Percentiles rank a stretch among this genome's conserved stretches.
Evolutionary conservation across 805 yeast genomes (phyloP).

Genomic region (Candida corydali): DNA sequence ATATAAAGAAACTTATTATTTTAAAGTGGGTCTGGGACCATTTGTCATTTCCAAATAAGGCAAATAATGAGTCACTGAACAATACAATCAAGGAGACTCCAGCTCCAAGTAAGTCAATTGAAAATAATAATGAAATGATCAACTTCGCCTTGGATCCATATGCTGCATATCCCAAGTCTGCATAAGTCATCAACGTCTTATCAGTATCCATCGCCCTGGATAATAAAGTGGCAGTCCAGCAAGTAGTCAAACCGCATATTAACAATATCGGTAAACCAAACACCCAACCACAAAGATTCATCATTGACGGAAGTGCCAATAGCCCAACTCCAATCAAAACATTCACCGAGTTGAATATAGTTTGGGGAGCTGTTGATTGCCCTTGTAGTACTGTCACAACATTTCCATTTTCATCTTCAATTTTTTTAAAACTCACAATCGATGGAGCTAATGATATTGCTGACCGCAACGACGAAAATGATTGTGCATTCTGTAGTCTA

Average conservation of each 20-base stretch:
- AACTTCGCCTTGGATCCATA: conserved; percentile 76
- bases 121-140: conserved; percentile 67
- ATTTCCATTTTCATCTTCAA: conserved; percentile 70
- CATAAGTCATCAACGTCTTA: conserved; percentile 77
- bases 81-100: conserved; percentile 79
- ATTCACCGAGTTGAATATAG: conserved; percentile 71
- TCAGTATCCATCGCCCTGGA: conserved; percentile 78
- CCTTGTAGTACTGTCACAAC: conserved; percentile 71
- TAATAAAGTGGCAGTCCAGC: conserved; percentile 70
- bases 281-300: conserved; percentile 62
- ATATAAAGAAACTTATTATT: conserved; percentile 58
- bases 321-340: conserved; percentile 67
- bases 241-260: conserved; percentile 63
- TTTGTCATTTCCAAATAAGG: conserved; percentile 43
- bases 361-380: conserved; percentile 76
- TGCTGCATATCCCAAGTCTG: conserved; percentile 84
- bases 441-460: conserved; percentile 39
- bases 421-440: conserved; percentile 52
- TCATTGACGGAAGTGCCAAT: conserved; percentile 62
- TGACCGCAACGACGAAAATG: conserved; percentile 42
- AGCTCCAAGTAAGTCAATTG: conserved; percentile 73
- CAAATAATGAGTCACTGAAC: conserved; percentile 81
- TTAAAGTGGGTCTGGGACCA: conserved; percentile 54
- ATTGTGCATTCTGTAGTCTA: conserved; percentile 31
- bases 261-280: conserved; percentile 58